Percentiles rank a stretch among this genome's conserved stretches.
phyloP scores from a whole-genome alignment of 768 basidiomycete genomes.

The Termitomyces sp. region DNA sequence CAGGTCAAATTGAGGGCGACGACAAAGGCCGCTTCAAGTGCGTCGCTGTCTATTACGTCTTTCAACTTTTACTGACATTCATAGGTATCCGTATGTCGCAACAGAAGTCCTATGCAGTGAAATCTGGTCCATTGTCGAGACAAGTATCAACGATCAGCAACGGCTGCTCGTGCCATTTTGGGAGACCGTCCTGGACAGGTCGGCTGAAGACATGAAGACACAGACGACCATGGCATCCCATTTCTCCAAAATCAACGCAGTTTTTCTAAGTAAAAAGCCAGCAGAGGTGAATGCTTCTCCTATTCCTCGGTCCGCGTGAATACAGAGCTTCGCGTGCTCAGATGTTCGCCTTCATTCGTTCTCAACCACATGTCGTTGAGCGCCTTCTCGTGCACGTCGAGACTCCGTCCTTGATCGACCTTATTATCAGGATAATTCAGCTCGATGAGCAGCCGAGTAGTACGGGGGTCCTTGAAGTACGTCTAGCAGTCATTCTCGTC shows the following conservation, averaged over 20 bases:
- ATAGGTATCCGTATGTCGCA: slow-evolving; percentile 87
- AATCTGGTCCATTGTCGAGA: slow-evolving; percentile 93
- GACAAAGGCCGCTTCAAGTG: slow-evolving; percentile 82
- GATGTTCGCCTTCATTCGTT: slow-evolving; percentile 92
- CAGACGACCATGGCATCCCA: slow-evolving; percentile 86
- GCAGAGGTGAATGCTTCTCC: slow-evolving; percentile 65
- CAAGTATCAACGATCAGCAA: slow-evolving; percentile 69
- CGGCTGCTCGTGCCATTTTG: slow-evolving; percentile 86
- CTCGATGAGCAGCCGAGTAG: slow-evolving; percentile 83
- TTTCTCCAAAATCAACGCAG: slow-evolving; percentile 92
- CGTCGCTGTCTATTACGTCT: slow-evolving; percentile 30
- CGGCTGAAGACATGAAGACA: slow-evolving; percentile 84
- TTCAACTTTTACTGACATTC: neutral
- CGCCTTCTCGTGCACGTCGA: slow-evolving; percentile 84
- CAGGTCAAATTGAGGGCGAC: slow-evolving; percentile 81
- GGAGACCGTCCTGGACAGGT: slow-evolving; percentile 81
- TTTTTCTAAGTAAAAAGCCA: slow-evolving; percentile 86
- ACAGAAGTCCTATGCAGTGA: slow-evolving; percentile 96
- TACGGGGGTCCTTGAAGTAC: slow-evolving; percentile 82
- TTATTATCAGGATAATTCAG: slow-evolving; percentile 87
- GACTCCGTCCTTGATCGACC: slow-evolving; percentile 87
- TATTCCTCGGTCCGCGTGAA: slow-evolving; percentile 23
- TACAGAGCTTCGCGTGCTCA: slow-evolving; percentile 37
- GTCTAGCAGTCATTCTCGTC: slow-evolving; percentile 34
- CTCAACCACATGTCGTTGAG: slow-evolving; percentile 78